Evolutionary conservation across 169 alveolate species (phyloP).

Genomic region (Eimeria praecox): DNA sequence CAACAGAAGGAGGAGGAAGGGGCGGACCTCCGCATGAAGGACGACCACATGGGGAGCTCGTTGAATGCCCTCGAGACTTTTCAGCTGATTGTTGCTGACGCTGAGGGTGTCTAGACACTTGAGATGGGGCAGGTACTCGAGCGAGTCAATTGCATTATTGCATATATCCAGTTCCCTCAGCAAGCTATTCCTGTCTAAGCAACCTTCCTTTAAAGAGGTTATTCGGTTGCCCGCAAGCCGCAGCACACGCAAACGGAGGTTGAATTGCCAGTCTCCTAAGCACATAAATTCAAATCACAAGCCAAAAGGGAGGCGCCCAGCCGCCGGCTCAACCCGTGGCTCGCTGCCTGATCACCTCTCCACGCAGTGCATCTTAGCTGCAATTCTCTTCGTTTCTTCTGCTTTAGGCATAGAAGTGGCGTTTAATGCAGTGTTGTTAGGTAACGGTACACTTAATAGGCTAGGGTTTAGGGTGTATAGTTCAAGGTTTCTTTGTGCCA

Average conservation of each 20-base stretch:
- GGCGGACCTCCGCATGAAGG: slow-evolving; percentile 37
- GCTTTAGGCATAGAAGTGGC: neutral
- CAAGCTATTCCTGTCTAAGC: slow-evolving; percentile 39
- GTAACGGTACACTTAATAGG: neutral
- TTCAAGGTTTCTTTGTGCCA: neutral
- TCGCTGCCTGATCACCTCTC: neutral
- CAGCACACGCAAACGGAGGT: slow-evolving; percentile 74
- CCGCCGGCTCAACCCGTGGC: neutral
- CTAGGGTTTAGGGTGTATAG: neutral
- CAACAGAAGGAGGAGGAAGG: neutral
- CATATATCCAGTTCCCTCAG: slow-evolving; percentile 70
- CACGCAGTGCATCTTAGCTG: neutral
- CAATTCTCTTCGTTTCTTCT: neutral
- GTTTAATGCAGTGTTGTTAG: neutral
- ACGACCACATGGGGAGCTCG: slow-evolving; percentile 33
- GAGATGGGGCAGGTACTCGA: slow-evolving; percentile 51
- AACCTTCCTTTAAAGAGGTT: slow-evolving; percentile 22
- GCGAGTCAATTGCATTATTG: slow-evolving; percentile 25
- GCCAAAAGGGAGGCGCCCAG: neutral
- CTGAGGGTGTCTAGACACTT: slow-evolving; percentile 62
- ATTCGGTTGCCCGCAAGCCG: slow-evolving; percentile 65
- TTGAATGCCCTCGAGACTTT: slow-evolving; percentile 73
- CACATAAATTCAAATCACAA: neutral
- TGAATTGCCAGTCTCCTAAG: slow-evolving; percentile 78
- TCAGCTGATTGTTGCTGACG: slow-evolving; percentile 54